phyloP scores from a whole-genome alignment of 495 filamentous ascomycete genomes.

The Mytilinidion resinicola region DNA sequence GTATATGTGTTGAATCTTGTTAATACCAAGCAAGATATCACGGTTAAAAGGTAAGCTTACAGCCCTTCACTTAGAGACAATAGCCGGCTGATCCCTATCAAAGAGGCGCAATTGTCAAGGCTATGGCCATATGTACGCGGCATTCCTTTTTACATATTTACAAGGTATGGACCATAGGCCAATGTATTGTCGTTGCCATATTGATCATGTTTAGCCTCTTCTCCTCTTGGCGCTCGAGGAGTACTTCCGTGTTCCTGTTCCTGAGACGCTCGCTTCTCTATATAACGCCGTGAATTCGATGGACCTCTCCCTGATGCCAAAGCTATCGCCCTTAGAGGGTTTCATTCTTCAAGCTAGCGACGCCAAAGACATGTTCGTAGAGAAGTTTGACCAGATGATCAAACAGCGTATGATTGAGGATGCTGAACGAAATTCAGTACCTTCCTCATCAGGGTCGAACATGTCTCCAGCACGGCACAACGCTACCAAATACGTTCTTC shows the following conservation, averaged over 20 bases:
- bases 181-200: neutral
- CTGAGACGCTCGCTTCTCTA: constrained; percentile 81
- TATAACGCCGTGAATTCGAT: constrained; percentile 93
- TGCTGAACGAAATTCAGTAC: constrained; percentile 25
- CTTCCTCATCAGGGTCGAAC: constrained; percentile 26
- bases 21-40: constrained; percentile 93
- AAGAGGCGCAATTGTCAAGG: constrained; percentile 91
- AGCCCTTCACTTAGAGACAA: neutral
- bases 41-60: constrained; percentile 63
- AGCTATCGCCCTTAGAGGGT: constrained; percentile 73
- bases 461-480: constrained; percentile 32
- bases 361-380: constrained; percentile 91
- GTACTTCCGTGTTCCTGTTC: constrained; percentile 88
- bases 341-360: constrained; percentile 84
- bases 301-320: constrained; percentile 93
- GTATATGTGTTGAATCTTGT: constrained; percentile 97
- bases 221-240: constrained; percentile 92
- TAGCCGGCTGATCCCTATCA: constrained; percentile 15
- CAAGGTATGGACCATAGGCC: constrained; percentile 52
- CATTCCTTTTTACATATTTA: constrained; percentile 99
- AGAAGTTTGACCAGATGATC: constrained; percentile 95
- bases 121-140: constrained; percentile 98
- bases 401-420: constrained; percentile 56
- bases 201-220: constrained; percentile 57
- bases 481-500: constrained; percentile 53